phyloP scores from a whole-genome alignment of 2,329 filamentous ascomycete genomes.

The Scedosporium apiospermum region DNA sequence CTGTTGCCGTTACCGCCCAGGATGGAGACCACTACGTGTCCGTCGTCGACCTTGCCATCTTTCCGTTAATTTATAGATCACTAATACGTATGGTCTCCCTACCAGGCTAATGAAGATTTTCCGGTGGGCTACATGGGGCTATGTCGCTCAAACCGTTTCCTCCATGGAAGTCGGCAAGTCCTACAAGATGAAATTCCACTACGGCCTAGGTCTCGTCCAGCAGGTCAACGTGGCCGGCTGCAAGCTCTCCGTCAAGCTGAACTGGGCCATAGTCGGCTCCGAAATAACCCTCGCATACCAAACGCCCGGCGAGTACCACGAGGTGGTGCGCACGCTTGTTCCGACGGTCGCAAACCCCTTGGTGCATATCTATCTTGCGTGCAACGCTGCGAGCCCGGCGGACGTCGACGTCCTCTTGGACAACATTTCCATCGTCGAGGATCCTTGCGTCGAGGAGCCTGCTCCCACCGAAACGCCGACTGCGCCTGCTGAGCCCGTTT shows the following conservation, averaged over 20 bases:
- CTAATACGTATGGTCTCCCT: too few species aligned
- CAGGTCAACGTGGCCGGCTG: not conserved
- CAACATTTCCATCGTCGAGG: not conserved
- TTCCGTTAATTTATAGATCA: not conserved
- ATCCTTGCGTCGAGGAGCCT: not conserved
- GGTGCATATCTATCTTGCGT: not conserved
- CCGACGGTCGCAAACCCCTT: not conserved
- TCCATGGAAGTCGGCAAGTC: not conserved
- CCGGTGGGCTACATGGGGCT: not conserved
- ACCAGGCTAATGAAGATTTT: not conserved
- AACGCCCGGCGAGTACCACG: not conserved
- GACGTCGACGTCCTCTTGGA: not conserved
- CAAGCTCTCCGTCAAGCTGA: not conserved
- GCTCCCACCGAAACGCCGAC: not conserved
- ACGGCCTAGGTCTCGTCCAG: not conserved
- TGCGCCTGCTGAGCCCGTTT: not conserved
- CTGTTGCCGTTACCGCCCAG: not conserved
- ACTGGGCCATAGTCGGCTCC: not conserved
- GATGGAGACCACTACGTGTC: not conserved
- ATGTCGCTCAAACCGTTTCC: not conserved
- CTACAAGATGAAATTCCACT: not conserved
- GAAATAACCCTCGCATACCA: not conserved
- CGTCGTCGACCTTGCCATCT: not conserved
- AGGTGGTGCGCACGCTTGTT: not conserved
- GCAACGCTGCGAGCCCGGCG: not conserved